Conservation (phyloP, 2,329 filamentous ascomycete genomes). For the Amesomyces nigricolor region DNA sequence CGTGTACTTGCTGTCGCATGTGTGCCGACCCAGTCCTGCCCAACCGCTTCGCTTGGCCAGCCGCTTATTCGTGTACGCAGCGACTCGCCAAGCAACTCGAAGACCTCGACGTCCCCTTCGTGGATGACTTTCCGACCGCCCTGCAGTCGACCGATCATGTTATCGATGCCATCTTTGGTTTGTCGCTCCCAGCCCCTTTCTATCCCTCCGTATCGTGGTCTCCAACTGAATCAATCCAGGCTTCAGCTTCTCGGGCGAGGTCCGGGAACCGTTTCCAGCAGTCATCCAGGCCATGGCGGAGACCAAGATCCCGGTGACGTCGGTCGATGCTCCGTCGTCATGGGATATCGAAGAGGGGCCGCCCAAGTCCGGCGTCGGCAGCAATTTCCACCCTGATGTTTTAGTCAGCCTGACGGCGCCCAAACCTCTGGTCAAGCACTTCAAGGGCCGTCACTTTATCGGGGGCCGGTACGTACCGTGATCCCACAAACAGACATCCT, state of each 20-base stretch:
- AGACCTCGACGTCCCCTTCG: constrained; percentile 77
- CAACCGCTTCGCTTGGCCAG: neutral
- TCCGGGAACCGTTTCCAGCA: constrained; percentile 83
- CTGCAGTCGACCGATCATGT: constrained; percentile 69
- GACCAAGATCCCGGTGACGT: constrained; percentile 70
- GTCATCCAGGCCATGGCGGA: constrained; percentile 74
- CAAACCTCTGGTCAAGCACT: constrained; percentile 81
- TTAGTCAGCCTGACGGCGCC: constrained; percentile 88
- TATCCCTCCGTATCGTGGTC: neutral
- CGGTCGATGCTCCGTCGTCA: constrained; percentile 87
- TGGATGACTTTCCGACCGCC: constrained; percentile 67
- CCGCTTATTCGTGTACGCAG: constrained; percentile 41
- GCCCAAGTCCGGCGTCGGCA: constrained; percentile 68
- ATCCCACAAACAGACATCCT: neutral
- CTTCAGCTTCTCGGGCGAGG: constrained; percentile 87
- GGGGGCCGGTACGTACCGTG: constrained; percentile 64
- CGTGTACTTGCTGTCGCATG: constrained; percentile 18
- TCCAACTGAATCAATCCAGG: constrained; percentile 47
- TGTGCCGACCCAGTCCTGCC: constrained; percentile 9
- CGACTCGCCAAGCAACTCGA: constrained; percentile 79
- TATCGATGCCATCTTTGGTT: constrained; percentile 89
- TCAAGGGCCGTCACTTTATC: constrained; percentile 83
- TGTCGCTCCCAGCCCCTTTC: constrained; percentile 23
- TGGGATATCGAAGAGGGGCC: constrained; percentile 91
- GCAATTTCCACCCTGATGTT: constrained; percentile 71